phyloP scores from a whole-genome alignment of 306 rosid genomes.

The Pterocarpus macrocarpus region DNA sequence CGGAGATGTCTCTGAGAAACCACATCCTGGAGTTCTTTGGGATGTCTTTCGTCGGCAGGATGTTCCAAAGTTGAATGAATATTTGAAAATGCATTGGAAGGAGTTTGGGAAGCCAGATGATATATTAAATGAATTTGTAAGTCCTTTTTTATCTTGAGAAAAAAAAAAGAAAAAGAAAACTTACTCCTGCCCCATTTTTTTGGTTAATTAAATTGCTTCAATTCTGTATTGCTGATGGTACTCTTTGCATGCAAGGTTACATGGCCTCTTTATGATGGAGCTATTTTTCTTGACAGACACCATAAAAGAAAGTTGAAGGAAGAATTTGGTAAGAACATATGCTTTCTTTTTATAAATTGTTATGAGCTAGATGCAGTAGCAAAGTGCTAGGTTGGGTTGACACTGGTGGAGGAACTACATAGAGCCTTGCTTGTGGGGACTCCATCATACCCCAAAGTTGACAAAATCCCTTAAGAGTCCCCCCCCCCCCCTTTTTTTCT shows the following conservation, averaged over 20 bases:
- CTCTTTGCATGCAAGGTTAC: constrained; percentile 64
- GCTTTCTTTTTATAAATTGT: constrained; percentile 32
- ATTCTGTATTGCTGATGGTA: constrained; percentile 44
- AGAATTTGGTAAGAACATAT: constrained; percentile 78
- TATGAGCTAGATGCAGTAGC: constrained; percentile 24
- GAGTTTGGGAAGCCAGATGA: constrained; percentile 65
- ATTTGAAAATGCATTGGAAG: constrained; percentile 68
- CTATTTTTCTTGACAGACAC: constrained; percentile 69
- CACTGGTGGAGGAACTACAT: constrained; percentile 19
- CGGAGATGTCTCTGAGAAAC: constrained; percentile 58
- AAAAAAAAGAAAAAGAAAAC: background rate
- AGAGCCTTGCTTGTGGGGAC: constrained; percentile 10
- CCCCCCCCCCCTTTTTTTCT: too few species aligned
- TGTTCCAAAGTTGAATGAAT: constrained; percentile 76
- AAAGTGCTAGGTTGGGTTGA: constrained; percentile 37
- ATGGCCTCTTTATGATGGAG: constrained; percentile 78
- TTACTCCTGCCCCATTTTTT: background rate
- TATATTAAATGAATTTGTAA: constrained; percentile 60
- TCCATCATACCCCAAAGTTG: constrained; percentile 25
- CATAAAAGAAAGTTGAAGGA: constrained; percentile 87
- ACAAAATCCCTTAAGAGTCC: background rate
- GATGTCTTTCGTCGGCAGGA: constrained; percentile 85
- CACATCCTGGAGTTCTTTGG: constrained; percentile 79
- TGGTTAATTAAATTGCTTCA: constrained; percentile 47
- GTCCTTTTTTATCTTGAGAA: constrained; percentile 33